These are phyloP conservation scores for Manihot esculenta DNA, from an alignment of 441 rosid genomes.

Conservation along the genomic window DNA sequence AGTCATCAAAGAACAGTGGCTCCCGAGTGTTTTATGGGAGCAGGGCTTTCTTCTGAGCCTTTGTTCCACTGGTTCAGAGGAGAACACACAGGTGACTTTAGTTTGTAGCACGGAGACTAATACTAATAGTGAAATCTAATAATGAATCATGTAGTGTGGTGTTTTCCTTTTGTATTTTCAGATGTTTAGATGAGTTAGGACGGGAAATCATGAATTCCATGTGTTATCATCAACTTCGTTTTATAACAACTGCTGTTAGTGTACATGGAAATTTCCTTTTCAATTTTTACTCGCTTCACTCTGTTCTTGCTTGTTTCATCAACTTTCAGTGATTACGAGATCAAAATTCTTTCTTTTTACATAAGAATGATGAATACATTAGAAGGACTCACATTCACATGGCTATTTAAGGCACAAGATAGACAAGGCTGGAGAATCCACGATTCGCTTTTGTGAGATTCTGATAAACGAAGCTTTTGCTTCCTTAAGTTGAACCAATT, in stretches of 20 bases:
- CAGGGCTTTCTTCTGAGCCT: constrained; percentile 88
- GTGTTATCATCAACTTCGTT: constrained; percentile 37
- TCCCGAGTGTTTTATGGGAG: constrained; percentile 98
- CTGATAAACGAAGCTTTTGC: too few species aligned
- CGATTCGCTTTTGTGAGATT: too few species aligned
- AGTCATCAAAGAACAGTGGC: constrained; percentile 56
- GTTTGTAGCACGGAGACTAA: constrained; percentile 62
- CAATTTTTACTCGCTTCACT: constrained; percentile 22
- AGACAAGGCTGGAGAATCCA: too few species aligned
- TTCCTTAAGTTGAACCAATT: too few species aligned
- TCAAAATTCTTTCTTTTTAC: constrained; percentile 27
- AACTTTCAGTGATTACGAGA: constrained; percentile 37
- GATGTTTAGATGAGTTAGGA: constrained; percentile 40
- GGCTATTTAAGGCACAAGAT: constrained; percentile 21
- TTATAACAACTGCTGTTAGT: constrained; percentile 38
- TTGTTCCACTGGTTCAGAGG: constrained; percentile 31
- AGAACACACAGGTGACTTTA: constrained; percentile 57
- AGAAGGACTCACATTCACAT: constrained; percentile 36
- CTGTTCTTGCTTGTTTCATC: constrained; percentile 22
- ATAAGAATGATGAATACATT: constrained; percentile 31
- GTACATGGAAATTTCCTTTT: constrained; percentile 39
- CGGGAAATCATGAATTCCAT: constrained; percentile 45
- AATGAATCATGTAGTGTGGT: constrained; percentile 51
- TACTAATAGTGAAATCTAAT: constrained; percentile 57
- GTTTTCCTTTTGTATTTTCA: constrained; percentile 53